Conservation (phyloP, 768 basidiomycete genomes). For the Lactarius vividus region DNA sequence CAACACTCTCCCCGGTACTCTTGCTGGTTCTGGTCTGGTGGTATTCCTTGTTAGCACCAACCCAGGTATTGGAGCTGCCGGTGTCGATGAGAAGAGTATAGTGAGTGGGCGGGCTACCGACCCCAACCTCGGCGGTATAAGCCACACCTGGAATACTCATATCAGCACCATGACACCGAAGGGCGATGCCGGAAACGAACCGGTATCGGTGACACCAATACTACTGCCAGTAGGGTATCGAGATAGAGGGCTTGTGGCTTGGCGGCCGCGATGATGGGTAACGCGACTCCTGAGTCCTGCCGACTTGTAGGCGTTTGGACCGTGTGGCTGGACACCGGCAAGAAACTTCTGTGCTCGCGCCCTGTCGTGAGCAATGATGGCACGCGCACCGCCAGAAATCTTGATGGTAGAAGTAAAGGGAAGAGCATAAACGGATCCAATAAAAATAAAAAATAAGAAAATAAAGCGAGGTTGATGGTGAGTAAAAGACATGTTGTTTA, state of each 20-base stretch:
- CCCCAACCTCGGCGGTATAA: constrained; percentile 50
- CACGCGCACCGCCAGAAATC: constrained; percentile 39
- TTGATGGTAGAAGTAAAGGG: constrained; percentile 46
- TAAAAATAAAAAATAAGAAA: constrained; percentile 2
- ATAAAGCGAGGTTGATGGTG: constrained; percentile 44
- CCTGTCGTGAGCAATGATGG: constrained; percentile 52
- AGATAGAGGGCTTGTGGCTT: constrained; percentile 2
- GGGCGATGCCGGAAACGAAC: constrained; percentile 28
- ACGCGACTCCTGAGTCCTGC: constrained; percentile 31
- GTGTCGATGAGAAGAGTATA: constrained; percentile 59
- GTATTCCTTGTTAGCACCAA: constrained; percentile 51
- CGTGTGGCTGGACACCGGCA: constrained; percentile 53
- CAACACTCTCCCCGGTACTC: constrained; percentile 38
- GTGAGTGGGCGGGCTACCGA: constrained; percentile 49
- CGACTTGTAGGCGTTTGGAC: constrained; percentile 41
- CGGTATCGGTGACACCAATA: constrained; percentile 57
- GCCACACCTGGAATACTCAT: constrained; percentile 42
- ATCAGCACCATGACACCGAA: neutral
- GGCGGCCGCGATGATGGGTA: constrained; percentile 26
- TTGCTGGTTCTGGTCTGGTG: constrained; percentile 45
- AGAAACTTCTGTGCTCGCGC: constrained; percentile 55
- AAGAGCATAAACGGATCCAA: constrained; percentile 28
- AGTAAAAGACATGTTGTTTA: constrained; percentile 36
- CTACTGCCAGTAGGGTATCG: no score
- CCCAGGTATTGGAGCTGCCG: constrained; percentile 59